Evolutionary conservation across 371 early-diverging fungal genomes (phyloP).

Genomic region (Lichtheimia hyalospora): DNA sequence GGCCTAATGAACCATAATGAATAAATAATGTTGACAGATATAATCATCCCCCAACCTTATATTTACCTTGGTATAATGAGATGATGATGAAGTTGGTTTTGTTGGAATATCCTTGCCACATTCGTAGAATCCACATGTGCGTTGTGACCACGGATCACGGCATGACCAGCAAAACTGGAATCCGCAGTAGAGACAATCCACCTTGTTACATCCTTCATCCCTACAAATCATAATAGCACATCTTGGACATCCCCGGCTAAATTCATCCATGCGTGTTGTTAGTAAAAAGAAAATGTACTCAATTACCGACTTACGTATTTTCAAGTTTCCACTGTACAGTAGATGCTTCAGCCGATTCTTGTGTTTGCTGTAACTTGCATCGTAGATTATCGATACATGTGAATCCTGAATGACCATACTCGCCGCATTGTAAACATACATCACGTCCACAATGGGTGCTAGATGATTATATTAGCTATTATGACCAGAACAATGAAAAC

Average conservation of each 20-base stretch:
- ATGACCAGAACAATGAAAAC: background rate
- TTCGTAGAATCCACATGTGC: conserved; percentile 34
- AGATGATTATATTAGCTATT: conserved; percentile 14
- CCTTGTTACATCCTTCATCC: conserved; percentile 81
- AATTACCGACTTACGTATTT: conserved; percentile 46
- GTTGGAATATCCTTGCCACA: conserved; percentile 18
- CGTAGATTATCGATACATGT: conserved; percentile 54
- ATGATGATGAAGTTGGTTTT: background rate
- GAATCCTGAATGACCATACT: conserved; percentile 41
- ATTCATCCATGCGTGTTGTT: background rate
- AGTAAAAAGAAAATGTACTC: background rate
- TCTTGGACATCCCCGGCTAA: conserved; percentile 66
- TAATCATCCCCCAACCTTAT: too few species aligned
- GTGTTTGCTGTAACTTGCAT: conserved; percentile 15
- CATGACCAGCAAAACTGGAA: conserved; percentile 72
- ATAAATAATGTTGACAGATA: too few species aligned
- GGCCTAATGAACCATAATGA: conserved; percentile 12
- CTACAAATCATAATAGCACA: conserved; percentile 74
- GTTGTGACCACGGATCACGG: conserved; percentile 40
- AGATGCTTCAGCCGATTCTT: conserved; percentile 24
- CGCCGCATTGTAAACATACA: conserved; percentile 63
- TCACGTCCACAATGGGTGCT: conserved; percentile 29
- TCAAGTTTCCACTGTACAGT: conserved; percentile 50
- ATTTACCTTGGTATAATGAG: too few species aligned
- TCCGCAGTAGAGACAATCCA: conserved; percentile 75